phyloP scores from a whole-genome alignment of 805 yeast genomes.

The Isabelozyma rhagii region DNA sequence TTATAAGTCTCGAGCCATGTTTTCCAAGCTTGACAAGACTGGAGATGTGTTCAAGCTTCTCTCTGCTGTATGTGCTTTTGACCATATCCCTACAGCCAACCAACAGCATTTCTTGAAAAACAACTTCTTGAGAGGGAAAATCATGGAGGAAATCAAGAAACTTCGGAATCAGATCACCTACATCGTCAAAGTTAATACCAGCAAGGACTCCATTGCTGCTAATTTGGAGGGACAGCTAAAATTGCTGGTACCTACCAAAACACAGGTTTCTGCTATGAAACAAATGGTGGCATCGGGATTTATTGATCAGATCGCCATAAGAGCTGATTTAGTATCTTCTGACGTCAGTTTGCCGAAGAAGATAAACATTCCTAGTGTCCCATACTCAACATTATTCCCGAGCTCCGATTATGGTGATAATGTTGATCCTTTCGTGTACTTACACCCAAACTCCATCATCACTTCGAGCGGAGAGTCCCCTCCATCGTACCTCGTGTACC shows the following conservation, averaged over 20 bases:
- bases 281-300: slow-evolving; percentile 94
- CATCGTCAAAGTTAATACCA: slow-evolving; percentile 66
- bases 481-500: slow-evolving; percentile 75
- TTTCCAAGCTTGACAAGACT: slow-evolving; percentile 63
- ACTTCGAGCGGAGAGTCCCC: slow-evolving; percentile 63
- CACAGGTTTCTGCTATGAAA: slow-evolving; percentile 74
- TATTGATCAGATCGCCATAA: slow-evolving; percentile 82
- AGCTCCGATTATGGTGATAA: slow-evolving; percentile 31
- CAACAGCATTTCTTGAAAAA: slow-evolving; percentile 46
- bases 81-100: slow-evolving; percentile 58
- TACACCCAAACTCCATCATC: slow-evolving; percentile 77
- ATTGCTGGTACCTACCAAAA: slow-evolving; percentile 62
- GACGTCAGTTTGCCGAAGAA: slow-evolving; percentile 61
- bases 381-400: slow-evolving; percentile 61
- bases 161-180: slow-evolving; percentile 75
- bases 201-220: slow-evolving; percentile 58
- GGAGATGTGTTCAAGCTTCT: slow-evolving; percentile 75
- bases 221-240: slow-evolving; percentile 37
- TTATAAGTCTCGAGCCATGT: slow-evolving; percentile 55
- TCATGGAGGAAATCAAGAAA: slow-evolving; percentile 82
- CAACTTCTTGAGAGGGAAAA: slow-evolving; percentile 71
- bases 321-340: slow-evolving; percentile 71
- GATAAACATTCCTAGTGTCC: slow-evolving; percentile 55
- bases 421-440: slow-evolving; percentile 59
- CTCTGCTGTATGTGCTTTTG: slow-evolving; percentile 84